Evolutionary conservation across 2,329 filamentous ascomycete species (phyloP).

Genomic region (Fusarium stilboides): DNA sequence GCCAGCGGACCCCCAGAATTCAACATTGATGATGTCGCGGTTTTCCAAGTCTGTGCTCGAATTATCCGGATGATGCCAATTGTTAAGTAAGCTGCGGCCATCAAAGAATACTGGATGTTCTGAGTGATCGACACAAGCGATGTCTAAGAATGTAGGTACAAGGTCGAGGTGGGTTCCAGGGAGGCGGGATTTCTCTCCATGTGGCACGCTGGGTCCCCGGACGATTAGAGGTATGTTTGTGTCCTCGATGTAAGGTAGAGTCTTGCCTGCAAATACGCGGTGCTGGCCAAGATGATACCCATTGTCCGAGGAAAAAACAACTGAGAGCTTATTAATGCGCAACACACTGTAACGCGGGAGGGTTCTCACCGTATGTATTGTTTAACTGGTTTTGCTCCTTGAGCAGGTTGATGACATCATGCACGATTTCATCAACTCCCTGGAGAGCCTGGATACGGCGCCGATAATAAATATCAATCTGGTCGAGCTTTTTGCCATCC

Average conservation of each 20-base stretch:
- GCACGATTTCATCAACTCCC: background rate
- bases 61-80: no score
- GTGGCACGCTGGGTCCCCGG: background rate
- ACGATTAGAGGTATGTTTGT: constrained; percentile 2
- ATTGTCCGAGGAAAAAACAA: constrained; percentile 1
- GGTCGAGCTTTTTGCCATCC: background rate
- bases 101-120: no score
- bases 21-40: no score
- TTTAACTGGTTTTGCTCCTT: background rate
- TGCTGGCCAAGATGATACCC: background rate
- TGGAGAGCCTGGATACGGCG: background rate
- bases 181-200: background rate
- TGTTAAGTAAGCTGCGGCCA: no score
- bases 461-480: background rate
- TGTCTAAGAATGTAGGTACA: no score
- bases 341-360: accelerated
- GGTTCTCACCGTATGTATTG: background rate
- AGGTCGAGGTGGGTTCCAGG: no score
- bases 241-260: background rate
- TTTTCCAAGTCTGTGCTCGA: no score
- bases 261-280: background rate
- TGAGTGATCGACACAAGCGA: no score
- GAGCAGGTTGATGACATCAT: background rate
- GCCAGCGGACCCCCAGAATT: no score
- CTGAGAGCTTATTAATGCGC: background rate